Percentiles rank a stretch among this genome's conserved stretches.
Conservation (phyloP, 805 yeast genomes). For the Candida stauntonica region DNA sequence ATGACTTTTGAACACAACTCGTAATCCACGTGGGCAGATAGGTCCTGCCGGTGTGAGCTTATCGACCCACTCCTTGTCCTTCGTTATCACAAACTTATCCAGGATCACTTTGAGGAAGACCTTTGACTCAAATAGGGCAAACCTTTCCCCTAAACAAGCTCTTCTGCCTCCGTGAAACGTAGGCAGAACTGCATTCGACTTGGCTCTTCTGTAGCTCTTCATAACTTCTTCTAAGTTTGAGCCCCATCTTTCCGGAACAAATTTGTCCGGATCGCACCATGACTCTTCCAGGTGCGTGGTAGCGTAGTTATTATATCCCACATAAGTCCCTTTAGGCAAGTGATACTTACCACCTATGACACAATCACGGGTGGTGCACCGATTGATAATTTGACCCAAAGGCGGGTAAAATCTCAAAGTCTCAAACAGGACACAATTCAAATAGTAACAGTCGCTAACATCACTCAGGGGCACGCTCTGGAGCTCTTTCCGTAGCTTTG, state of each 20-base stretch:
- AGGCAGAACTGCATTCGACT: conserved; percentile 41
- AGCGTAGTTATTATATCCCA: conserved; percentile 52
- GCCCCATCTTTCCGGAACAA: conserved; percentile 54
- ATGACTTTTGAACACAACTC: conserved; percentile 8
- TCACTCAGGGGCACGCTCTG: conserved; percentile 1
- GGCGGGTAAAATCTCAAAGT: conserved; percentile 52
- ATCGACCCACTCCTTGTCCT: conserved; percentile 44
- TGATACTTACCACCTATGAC: conserved; percentile 37
- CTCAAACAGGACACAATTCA: conserved; percentile 39
- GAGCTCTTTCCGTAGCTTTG: conserved; percentile 26
- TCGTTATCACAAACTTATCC: conserved; percentile 30
- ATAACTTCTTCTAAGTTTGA: conserved; percentile 32
- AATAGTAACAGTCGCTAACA: conserved; percentile 23
- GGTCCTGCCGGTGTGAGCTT: conserved; percentile 57
- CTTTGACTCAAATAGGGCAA: conserved; percentile 45
- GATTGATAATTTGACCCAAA: conserved; percentile 50
- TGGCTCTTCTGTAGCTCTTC: conserved; percentile 38
- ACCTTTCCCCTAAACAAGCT: conserved; percentile 58
- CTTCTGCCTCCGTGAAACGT: conserved; percentile 58
- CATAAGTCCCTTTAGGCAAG: conserved; percentile 47
- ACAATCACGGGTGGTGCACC: conserved; percentile 37
- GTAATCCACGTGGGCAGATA: conserved; percentile 41
- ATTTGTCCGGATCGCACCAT: conserved; percentile 46
- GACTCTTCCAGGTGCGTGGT: conserved; percentile 40
- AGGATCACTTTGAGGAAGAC: conserved; percentile 36